Base-by-base conservation (phyloP, 352 stramenopile genomes). In the Discostella stelligera region DNA sequence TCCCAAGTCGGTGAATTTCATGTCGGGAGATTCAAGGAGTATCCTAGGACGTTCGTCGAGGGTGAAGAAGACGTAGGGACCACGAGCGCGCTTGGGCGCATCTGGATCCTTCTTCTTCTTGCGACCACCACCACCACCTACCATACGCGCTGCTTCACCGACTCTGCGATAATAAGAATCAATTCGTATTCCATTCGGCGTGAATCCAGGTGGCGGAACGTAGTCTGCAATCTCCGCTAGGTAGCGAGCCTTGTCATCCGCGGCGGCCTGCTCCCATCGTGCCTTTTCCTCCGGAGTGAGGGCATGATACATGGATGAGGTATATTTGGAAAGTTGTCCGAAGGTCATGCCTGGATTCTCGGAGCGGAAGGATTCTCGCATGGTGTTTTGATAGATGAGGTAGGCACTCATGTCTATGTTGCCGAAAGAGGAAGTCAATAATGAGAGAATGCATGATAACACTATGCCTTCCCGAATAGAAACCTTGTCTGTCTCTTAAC, bases 21-120 rank as follows among this genome's bases (percentile, higher is more conserved):
- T 87, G 23, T 79, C 86, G n/a, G 85, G 82, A 78, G 81, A 82
- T 64, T 90, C 87, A 16, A 76, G 39, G 3, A 87, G 64, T 41
- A 93, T 83, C 67, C 88, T 73, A 16, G 87, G 82, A 69, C 89
- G 85, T 71, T 78, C 80, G 13, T 89, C 87, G 46, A 82, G 82
- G 55, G 83, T 91, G 73, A 93, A 94, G 56, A 93, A 90, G n/a
- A 95, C 81, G 66, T 89, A 95, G 1, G 89, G 84, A 21, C 94
- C 97, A 64, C 94, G 88, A 58, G 95, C 90, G 74, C 95, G 91
- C 88, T 98, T 98, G 18, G 96, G 96, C 3, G 94, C 95, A 71
- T 96, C 94, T 6, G 95, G 95, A 84, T 98, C 95, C 75, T 97
- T 97, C 8, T 82, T 74, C 32, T 90, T 88, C 48, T 82, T 85